Conservation (phyloP, 345 rosid species). For the Luvunga scandens region DNA sequence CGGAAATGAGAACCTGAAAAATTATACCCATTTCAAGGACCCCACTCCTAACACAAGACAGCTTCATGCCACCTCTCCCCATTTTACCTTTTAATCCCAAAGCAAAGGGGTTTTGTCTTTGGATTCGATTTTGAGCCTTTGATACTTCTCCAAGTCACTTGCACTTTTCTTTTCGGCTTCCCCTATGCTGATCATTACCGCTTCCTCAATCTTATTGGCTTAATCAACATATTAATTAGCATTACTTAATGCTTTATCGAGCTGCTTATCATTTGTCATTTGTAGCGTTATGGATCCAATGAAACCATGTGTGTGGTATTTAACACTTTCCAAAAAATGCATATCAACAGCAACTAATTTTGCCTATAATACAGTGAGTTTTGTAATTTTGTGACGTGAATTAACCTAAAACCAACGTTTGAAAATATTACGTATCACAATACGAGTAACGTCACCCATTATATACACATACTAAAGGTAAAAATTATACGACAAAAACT, state of each 20-base stretch:
- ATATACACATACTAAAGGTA: too few relatives aligned
- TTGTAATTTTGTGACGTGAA: too few relatives aligned
- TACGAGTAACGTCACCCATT: too few relatives aligned
- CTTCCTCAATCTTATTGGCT: neutral
- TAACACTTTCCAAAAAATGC: too few relatives aligned
- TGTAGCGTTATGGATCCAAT: neutral
- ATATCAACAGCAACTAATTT: neutral
- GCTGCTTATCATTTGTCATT: neutral
- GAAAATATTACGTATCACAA: too few relatives aligned
- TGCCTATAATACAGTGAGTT: too few relatives aligned
- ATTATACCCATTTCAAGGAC: neutral
- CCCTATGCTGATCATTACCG: neutral
- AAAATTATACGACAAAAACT: too few relatives aligned
- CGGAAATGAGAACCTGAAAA: neutral
- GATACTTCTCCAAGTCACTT: conserved; percentile 23
- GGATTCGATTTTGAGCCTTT: conserved; percentile 29
- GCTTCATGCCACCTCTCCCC: conserved; percentile 15
- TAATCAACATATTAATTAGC: neutral
- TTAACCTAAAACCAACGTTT: too few relatives aligned
- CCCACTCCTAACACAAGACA: conserved; percentile 10
- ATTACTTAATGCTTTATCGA: neutral
- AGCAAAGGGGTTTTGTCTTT: conserved; percentile 4
- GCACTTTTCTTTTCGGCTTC: neutral
- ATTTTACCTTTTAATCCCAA: neutral
- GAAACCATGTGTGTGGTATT: neutral